Evolutionary conservation across 371 early-diverging fungal species (phyloP).

Genomic region (Polyrhizophydium stewartii): DNA sequence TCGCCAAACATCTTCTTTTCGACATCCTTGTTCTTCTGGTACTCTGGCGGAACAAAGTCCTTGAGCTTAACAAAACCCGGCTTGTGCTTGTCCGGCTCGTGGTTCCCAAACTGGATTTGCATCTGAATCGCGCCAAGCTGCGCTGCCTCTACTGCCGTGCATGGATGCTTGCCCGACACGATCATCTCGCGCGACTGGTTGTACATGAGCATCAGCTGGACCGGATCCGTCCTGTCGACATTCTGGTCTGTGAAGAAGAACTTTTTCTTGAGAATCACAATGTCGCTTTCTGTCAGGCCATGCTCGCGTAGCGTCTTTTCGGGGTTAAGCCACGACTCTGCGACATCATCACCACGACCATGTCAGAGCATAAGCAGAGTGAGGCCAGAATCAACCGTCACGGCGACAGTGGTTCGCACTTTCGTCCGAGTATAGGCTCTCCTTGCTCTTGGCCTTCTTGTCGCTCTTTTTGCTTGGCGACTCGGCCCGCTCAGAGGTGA

Average conservation of each 20-base stretch:
- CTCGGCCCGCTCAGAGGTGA: neutral
- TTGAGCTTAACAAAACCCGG: constrained; percentile 29
- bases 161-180: constrained; percentile 45
- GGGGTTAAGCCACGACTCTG: constrained; percentile 46
- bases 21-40: constrained; percentile 40
- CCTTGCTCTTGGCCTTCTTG: neutral
- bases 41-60: constrained; percentile 47
- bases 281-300: constrained; percentile 39
- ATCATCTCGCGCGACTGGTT: constrained; percentile 46
- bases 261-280: constrained; percentile 49
- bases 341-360: too few species aligned
- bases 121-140: constrained; percentile 50
- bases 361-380: too few species aligned
- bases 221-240: constrained; percentile 50
- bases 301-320: constrained; percentile 51
- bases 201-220: constrained; percentile 52
- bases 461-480: neutral
- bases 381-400: constrained; percentile 1
- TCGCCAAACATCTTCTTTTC: constrained; percentile 46
- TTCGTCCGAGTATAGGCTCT: constrained; percentile 18
- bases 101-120: constrained; percentile 51
- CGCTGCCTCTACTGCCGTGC: constrained; percentile 46
- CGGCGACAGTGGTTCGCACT: constrained; percentile 2
- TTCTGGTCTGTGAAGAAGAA: constrained; percentile 53
- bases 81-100: constrained; percentile 51